These are phyloP conservation scores for Botryosphaeria agaves DNA, from an alignment of 2,329 filamentous ascomycete genomes.

Conservation along the genomic window DNA sequence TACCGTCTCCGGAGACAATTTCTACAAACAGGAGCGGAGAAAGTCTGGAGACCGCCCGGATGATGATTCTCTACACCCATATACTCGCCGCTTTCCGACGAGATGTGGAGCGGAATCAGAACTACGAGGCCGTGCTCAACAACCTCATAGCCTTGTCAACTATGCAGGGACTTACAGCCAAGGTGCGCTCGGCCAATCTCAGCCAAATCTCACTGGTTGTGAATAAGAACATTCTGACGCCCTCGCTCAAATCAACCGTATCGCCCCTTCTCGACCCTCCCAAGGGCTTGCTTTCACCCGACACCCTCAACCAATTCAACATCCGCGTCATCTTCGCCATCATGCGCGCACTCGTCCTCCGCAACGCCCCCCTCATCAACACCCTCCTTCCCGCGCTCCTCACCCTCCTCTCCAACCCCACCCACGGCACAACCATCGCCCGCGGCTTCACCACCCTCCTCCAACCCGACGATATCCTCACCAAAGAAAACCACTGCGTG, in stretches of 20 bases:
- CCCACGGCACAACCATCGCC: conserved; percentile 33
- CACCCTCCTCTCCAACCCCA: conserved; percentile 28
- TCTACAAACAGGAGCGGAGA: too few species aligned
- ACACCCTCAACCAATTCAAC: conserved; percentile 14
- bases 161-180: conserved; percentile 10
- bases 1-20: conserved; percentile 12
- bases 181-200: conserved; percentile 17
- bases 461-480: conserved; percentile 42
- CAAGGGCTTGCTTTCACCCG: conserved; percentile 14
- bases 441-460: conserved; percentile 42
- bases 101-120: conserved; percentile 15
- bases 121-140: conserved; percentile 15
- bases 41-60: conserved; percentile 26
- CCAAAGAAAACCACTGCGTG: conserved; percentile 40
- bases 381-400: conserved; percentile 29
- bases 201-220: conserved; percentile 27
- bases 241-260: conserved; percentile 21
- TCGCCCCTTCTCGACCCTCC: conserved; percentile 17
- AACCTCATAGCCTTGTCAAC: conserved; percentile 21
- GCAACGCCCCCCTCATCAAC: conserved; percentile 28
- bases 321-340: conserved; percentile 43
- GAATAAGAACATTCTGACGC: conserved; percentile 28
- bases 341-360: conserved; percentile 41
- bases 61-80: conserved; percentile 39
- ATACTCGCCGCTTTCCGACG: conserved; percentile 33